These are phyloP conservation scores for Polygonum aviculare DNA, from an alignment of 148 eudicot genomes.

Conservation along the genomic window DNA sequence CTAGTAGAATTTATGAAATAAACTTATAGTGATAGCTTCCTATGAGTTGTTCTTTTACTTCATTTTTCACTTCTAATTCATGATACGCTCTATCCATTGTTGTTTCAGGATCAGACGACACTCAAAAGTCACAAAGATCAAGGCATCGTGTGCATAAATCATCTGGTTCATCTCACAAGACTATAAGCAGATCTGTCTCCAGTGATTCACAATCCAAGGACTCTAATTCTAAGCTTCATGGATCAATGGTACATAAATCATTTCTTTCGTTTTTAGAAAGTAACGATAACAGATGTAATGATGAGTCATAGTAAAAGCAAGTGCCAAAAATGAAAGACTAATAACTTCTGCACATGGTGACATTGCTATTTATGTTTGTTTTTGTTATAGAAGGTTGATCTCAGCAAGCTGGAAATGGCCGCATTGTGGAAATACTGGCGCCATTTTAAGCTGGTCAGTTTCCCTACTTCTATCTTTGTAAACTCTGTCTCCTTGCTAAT, in stretches of 20 bases:
- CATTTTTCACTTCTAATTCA: background rate
- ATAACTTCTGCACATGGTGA: constrained; percentile 1
- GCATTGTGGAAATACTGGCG: constrained; percentile 66
- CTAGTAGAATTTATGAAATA: background rate
- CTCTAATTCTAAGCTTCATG: constrained; percentile 28
- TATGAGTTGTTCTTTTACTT: no score
- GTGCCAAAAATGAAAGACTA: background rate
- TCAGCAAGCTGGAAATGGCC: constrained; percentile 58
- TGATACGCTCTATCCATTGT: background rate
- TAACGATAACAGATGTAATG: background rate
- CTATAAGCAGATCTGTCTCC: constrained; percentile 42
- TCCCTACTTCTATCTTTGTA: background rate
- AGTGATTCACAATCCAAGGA: constrained; percentile 50
- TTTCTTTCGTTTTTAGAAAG: constrained; percentile 4
- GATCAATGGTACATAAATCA: constrained; percentile 32
- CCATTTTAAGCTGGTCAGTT: constrained; percentile 68
- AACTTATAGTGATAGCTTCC: no score
- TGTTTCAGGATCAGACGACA: constrained; percentile 51
- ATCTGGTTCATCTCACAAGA: constrained; percentile 37
- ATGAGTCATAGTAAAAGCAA: background rate
- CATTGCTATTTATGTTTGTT: background rate
- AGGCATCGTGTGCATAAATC: constrained; percentile 48
- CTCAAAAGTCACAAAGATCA: constrained; percentile 56
- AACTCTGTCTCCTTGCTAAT: background rate
- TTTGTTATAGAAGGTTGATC: constrained; percentile 45